These are phyloP conservation scores for Entoloma clypeatum DNA, from an alignment of 1,284 basidiomycete species.

Conservation along the genomic window DNA sequence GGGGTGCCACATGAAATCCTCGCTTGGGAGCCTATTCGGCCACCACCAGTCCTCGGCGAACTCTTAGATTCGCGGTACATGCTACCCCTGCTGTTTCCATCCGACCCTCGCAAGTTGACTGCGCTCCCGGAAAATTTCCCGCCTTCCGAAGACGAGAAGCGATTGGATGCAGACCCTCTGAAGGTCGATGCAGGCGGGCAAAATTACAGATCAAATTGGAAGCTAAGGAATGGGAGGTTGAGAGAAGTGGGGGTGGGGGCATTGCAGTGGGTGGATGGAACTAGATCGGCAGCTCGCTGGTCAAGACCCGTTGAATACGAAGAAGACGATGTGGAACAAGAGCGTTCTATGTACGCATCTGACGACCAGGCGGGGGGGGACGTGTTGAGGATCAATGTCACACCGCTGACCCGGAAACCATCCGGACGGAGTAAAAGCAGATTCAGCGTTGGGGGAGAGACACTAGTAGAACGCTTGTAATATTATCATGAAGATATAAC, in stretches of 20 bases:
- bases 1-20: constrained; percentile 61
- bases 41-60: constrained; percentile 82
- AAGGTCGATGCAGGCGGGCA: constrained; percentile 11
- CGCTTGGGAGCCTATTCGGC: constrained; percentile 70
- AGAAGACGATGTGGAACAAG: constrained; percentile 34
- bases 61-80: constrained; percentile 88
- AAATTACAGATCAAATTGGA: constrained; percentile 36
- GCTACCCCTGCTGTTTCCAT: constrained; percentile 85
- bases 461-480: constrained; percentile 32
- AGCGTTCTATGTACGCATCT: constrained; percentile 14
- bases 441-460: constrained; percentile 44
- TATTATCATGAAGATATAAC: no score
- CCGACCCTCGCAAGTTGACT: constrained; percentile 71
- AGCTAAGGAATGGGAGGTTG: constrained; percentile 50
- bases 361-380: constrained; percentile 31
- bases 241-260: constrained; percentile 57
- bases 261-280: constrained; percentile 67
- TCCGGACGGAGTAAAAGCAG: constrained; percentile 55
- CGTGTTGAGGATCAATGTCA: constrained; percentile 36
- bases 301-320: constrained; percentile 35
- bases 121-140: constrained; percentile 55
- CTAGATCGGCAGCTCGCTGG: constrained; percentile 46
- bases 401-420: constrained; percentile 64
- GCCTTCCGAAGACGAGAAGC: constrained; percentile 33
- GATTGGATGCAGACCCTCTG: constrained; percentile 16